Percentiles rank a stretch among this genome's conserved stretches.
Conservation (phyloP, 1,284 basidiomycete species). For the Cryptococcus maquisensis region DNA sequence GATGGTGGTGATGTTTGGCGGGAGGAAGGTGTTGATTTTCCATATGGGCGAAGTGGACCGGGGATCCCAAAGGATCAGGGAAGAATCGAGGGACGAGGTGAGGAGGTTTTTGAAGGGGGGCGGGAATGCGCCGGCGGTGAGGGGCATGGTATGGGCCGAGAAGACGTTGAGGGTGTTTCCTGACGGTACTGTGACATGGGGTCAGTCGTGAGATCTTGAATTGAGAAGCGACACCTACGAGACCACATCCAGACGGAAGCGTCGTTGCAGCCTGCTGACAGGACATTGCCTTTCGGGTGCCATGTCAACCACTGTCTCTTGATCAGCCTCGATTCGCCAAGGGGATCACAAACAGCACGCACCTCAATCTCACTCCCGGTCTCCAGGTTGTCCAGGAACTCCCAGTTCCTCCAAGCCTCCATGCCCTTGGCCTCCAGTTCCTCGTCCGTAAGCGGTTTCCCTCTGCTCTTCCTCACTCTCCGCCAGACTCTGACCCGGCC, state of each 20-base stretch:
- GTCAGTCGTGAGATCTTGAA: background rate
- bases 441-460: background rate
- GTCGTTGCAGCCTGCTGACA: conserved; percentile 92
- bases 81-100: conserved; percentile 78
- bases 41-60: conserved; percentile 63
- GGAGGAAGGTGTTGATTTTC: conserved; percentile 45
- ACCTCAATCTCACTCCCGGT: conserved; percentile 94
- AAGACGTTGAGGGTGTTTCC: conserved; percentile 95
- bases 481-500: conserved; percentile 88
- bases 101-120: conserved; percentile 71
- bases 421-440: conserved; percentile 48
- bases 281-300: conserved; percentile 89
- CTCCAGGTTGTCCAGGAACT: conserved; percentile 84
- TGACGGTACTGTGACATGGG: conserved; percentile 66
- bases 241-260: conserved; percentile 97
- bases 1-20: conserved; percentile 57
- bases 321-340: background rate
- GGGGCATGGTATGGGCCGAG: conserved; percentile 77
- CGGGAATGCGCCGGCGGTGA: conserved; percentile 85
- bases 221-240: conserved; percentile 53
- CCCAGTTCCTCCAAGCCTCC: conserved; percentile 73
- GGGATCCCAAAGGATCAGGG: conserved; percentile 88
- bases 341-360: conserved; percentile 39
- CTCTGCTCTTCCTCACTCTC: conserved; percentile 52
- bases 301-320: conserved; percentile 80